Percentiles rank a stretch among this genome's conserved stretches.
These are phyloP conservation scores for Candida silvatica DNA, from an alignment of 805 yeast genomes.

Conservation along the genomic window DNA sequence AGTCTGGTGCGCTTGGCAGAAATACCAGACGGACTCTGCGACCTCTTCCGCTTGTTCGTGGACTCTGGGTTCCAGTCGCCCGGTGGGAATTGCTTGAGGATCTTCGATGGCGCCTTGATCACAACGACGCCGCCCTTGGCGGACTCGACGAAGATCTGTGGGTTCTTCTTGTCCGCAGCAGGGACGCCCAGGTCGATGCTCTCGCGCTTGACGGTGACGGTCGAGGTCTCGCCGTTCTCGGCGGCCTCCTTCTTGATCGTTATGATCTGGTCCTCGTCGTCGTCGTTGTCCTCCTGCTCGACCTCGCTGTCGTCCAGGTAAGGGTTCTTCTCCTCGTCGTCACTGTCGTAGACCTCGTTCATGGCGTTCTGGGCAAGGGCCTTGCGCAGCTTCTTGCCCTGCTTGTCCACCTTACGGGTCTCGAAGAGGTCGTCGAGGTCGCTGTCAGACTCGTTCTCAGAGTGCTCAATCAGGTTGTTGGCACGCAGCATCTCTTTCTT, in stretches of 20 bases:
- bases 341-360: slow-evolving; percentile 81
- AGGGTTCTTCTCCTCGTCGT: slow-evolving; percentile 67
- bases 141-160: slow-evolving; percentile 33
- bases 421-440: slow-evolving; percentile 66
- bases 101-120: slow-evolving; percentile 52
- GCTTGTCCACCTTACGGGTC: slow-evolving; percentile 71
- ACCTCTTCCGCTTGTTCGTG: slow-evolving; percentile 22
- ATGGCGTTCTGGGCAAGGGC: slow-evolving; percentile 81
- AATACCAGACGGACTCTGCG: slow-evolving; percentile 5
- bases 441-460: slow-evolving; percentile 53
- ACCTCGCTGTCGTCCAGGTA: slow-evolving; percentile 65
- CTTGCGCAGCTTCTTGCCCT: slow-evolving; percentile 78
- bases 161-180: slow-evolving; percentile 4
- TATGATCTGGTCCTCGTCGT: slow-evolving; percentile 19
- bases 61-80: slow-evolving; percentile 80
- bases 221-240: slow-evolving; percentile 25
- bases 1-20: slow-evolving; percentile 3
- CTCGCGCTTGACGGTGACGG: slow-evolving; percentile 15
- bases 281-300: slow-evolving; percentile 43
- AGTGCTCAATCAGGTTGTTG: slow-evolving; percentile 55
- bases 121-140: slow-evolving; percentile 43
- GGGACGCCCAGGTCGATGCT: slow-evolving; percentile 9
- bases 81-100: slow-evolving; percentile 57
- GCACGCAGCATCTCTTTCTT: slow-evolving; percentile 82
- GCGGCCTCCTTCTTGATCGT: slow-evolving; percentile 28